Conservation (phyloP, 2,329 filamentous ascomycete genomes). For the Colletotrichum australisinense region DNA sequence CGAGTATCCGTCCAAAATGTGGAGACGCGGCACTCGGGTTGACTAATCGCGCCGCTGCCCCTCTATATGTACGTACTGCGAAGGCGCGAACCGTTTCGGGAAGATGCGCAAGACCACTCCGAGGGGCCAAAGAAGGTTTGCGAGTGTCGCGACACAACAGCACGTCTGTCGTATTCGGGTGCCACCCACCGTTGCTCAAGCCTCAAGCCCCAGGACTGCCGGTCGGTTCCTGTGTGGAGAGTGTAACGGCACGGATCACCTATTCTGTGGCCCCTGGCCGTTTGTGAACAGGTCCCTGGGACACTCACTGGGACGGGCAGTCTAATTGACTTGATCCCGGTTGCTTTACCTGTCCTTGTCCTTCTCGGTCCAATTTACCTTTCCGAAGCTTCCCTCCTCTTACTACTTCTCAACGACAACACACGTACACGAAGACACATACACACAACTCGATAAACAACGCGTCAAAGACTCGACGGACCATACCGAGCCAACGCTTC, state of each 20-base stretch:
- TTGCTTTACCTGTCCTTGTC: neutral
- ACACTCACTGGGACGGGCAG: neutral
- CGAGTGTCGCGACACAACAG: neutral
- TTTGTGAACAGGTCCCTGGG: neutral
- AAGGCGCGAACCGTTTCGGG: constrained; percentile 14
- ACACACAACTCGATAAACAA: neutral
- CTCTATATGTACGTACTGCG: too few species aligned
- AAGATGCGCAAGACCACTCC: neutral
- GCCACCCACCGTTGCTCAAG: too few species aligned
- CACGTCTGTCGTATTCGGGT: neutral
- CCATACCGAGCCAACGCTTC: too few species aligned
- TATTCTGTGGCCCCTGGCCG: neutral
- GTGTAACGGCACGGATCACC: neutral
- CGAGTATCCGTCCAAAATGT: neutral
- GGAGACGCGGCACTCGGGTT: neutral
- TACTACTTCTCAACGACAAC: too few species aligned
- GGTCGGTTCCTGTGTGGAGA: neutral
- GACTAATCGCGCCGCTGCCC: neutral
- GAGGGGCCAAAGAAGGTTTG: neutral
- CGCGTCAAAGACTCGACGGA: neutral
- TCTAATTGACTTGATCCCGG: neutral
- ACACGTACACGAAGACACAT: too few species aligned
- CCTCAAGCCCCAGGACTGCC: neutral
- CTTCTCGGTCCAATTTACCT: neutral
- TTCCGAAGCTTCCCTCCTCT: neutral